Evolutionary conservation across 2,329 filamentous ascomycete genomes (phyloP).

Genomic region (Sporothrix dimorphospora): DNA sequence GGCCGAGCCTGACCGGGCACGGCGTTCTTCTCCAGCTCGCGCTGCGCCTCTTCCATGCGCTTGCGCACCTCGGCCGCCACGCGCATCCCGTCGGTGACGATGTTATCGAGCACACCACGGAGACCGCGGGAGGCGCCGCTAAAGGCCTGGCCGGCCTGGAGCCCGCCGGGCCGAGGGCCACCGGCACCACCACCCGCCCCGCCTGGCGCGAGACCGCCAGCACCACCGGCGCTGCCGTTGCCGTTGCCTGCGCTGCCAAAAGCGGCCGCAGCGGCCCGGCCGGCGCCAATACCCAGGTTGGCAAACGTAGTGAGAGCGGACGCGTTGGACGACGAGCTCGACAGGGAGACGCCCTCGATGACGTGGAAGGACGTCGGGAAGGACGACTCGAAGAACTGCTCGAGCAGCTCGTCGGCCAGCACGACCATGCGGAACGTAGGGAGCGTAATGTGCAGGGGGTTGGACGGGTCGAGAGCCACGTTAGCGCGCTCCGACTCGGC

Average conservation of each 20-base stretch:
- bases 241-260: not conserved
- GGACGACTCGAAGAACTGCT: constrained; percentile 96
- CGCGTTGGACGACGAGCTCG: constrained; percentile 52
- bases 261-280: constrained; percentile 49
- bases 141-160: constrained; percentile 27
- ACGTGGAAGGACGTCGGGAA: constrained; percentile 93
- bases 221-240: constrained; percentile 40
- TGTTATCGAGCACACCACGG: constrained; percentile 92
- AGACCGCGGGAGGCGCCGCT: constrained; percentile 72
- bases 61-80: constrained; percentile 90
- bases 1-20: constrained; percentile 65
- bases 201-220: constrained; percentile 49
- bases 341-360: constrained; percentile 59
- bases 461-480: constrained; percentile 85
- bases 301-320: constrained; percentile 85
- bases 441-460: constrained; percentile 91
- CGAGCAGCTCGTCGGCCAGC: constrained; percentile 89
- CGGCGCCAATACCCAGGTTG: constrained; percentile 57
- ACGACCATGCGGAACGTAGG: constrained; percentile 99
- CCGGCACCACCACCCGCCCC: constrained; percentile 38
- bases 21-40: constrained; percentile 83
- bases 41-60: constrained; percentile 93
- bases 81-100: constrained; percentile 95
- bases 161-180: not conserved
- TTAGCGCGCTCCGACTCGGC: constrained; percentile 76